Evolutionary conservation across 345 rosid species (phyloP).

Genomic region (Eutrema heterophyllum): DNA sequence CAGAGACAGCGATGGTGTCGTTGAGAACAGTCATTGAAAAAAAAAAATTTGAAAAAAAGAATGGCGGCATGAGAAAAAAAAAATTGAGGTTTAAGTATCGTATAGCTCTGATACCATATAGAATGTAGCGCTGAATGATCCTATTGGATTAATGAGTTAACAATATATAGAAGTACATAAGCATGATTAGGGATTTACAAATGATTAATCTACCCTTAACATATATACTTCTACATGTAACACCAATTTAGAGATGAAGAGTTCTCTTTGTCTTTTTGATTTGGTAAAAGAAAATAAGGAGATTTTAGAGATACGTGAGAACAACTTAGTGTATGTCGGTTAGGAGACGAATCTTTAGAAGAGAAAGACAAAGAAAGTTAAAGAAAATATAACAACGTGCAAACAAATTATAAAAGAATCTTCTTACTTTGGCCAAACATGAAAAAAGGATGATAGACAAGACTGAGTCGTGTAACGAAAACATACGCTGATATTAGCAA

Average conservation of each 20-base stretch:
- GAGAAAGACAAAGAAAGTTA: not conserved
- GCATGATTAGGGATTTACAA: no score
- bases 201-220: no score
- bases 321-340: not conserved
- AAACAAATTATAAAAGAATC: not conserved
- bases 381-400: not conserved
- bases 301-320: not conserved
- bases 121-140: no score
- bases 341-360: not conserved
- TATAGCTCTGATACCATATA: no score
- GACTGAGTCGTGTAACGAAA: not conserved
- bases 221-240: not conserved
- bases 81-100: no score
- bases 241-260: not conserved
- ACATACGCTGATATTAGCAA: not conserved
- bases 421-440: not conserved
- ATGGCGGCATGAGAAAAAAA: no score
- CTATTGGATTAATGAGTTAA: no score
- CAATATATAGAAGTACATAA: no score
- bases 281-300: not conserved
- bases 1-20: no score
- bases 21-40: no score
- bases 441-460: not conserved
- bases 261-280: not conserved
- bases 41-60: no score